Evolutionary conservation across 495 filamentous ascomycete species (phyloP).

Genomic region (Penicillium turbatum): DNA sequence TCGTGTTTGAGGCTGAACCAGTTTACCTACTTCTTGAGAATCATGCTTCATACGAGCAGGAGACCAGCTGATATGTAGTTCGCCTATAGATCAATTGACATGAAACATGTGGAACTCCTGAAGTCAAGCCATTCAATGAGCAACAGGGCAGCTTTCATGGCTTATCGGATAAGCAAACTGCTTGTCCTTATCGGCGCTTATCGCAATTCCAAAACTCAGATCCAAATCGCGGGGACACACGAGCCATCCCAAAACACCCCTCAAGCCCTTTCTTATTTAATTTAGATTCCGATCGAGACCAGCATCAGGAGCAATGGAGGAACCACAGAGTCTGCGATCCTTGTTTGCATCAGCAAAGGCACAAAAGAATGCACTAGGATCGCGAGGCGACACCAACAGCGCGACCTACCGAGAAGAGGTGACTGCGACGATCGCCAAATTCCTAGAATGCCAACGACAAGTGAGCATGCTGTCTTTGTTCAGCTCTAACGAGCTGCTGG

Average conservation of each 20-base stretch:
- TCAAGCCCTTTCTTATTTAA: not conserved
- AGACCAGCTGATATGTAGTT: too few relatives aligned
- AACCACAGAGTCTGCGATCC: conserved; percentile 54
- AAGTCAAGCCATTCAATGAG: too few relatives aligned
- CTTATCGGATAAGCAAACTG: conserved; percentile 18
- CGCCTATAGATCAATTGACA: too few relatives aligned
- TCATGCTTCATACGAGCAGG: too few relatives aligned
- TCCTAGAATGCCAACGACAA: conserved; percentile 68
- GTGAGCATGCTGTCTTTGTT: conserved; percentile 72
- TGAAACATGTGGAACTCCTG: too few relatives aligned
- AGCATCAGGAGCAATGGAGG: conserved; percentile 44
- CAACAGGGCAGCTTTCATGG: not conserved
- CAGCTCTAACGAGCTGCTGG: conserved; percentile 83
- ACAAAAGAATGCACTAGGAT: conserved; percentile 48
- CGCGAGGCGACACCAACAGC: conserved; percentile 48
- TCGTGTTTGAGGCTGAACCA: too few relatives aligned
- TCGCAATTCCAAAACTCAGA: conserved; percentile 23
- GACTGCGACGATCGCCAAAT: conserved; percentile 57
- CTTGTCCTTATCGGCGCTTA: conserved; percentile 4
- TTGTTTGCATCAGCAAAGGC: conserved; percentile 55
- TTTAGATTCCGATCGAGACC: not conserved
- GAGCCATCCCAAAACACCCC: not conserved
- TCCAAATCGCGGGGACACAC: conserved; percentile 20
- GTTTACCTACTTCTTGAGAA: too few relatives aligned
- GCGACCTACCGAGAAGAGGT: conserved; percentile 64